Conservation (phyloP, 2,329 filamentous ascomycete species). For the Fusarium sp. region DNA sequence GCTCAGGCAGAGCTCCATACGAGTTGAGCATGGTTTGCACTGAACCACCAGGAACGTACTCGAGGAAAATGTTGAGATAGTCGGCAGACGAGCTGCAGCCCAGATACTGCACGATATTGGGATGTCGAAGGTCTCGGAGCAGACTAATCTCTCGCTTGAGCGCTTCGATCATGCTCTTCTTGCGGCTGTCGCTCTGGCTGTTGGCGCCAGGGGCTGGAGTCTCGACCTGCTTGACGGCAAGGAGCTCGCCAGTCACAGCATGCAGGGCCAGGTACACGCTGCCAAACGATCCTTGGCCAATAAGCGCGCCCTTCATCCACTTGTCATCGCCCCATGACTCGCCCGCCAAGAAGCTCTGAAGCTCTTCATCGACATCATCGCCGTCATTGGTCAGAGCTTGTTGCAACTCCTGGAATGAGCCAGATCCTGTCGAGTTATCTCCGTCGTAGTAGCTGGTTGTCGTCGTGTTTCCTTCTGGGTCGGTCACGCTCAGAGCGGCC, state of each 20-base stretch:
- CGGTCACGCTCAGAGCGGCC: conserved; percentile 77
- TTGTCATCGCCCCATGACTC: conserved; percentile 97
- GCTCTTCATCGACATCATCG: conserved; percentile 89
- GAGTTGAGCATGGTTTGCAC: conserved; percentile 99
- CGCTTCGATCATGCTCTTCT: conserved; percentile 98
- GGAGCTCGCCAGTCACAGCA: conserved; percentile 94
- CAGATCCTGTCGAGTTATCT: conserved; percentile 75
- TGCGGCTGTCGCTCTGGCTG: conserved; percentile 86
- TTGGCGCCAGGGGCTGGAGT: conserved; percentile 82
- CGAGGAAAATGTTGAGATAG: conserved; percentile 98
- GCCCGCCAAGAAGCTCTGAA: conserved; percentile 89
- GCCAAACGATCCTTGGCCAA: conserved; percentile 96
- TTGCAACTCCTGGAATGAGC: conserved; percentile 85
- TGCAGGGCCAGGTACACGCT: conserved; percentile 95
- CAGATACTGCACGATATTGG: conserved; percentile 98
- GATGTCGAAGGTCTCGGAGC: conserved; percentile 91
- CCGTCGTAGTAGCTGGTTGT: conserved; percentile 89
- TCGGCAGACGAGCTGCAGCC: conserved; percentile 92
- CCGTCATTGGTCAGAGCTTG: conserved; percentile 90
- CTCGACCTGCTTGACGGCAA: conserved; percentile 98
- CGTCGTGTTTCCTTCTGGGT: conserved; percentile 78
- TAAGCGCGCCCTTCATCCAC: conserved; percentile 99
- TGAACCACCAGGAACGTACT: conserved; percentile 97
- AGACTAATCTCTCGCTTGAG: conserved; percentile 97
- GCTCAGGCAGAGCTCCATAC: conserved; percentile 94